Base-by-base conservation (phyloP, 108 stramenopile genomes). In the Schizochytrium sp. region DNA sequence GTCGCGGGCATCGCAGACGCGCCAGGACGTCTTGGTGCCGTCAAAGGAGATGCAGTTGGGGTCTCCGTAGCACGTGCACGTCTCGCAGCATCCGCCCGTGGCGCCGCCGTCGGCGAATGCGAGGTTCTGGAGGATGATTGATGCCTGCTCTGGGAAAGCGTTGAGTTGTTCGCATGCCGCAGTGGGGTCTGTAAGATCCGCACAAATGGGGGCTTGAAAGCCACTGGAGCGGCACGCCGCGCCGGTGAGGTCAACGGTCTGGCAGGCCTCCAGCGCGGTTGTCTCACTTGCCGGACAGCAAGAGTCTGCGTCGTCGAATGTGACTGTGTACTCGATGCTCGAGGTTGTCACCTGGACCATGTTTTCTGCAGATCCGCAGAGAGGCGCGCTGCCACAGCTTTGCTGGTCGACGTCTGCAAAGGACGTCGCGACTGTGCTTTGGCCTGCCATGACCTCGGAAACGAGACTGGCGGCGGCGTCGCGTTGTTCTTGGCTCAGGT, bases 11-110 rank as follows among this genome's bases (percentile, higher is more conserved):
- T 83, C 76, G 23, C 76, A 83, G 28, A 83, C 48, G 25, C 76
- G 45, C 76, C 76, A 83, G 19, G 76, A 83, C 43, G 76, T 53
- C 12, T 83, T 25, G 45, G 76, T 83, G 45, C 76, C 76, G 48
- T 83, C 51, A 45, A 83, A 83, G 45, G 76, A 83, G 48, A 83
- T 53, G 51, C 76, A 83, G 51, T 83, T 83, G 6, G 76, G 76
- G 28, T 83, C 76, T 6, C 76, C 76, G 51, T 83, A 83, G 76
- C 76, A 83, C 3, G 76, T 53, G 76, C 76, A 83, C 48, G 76
- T 83, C 12, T 53, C 48, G 51, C 76, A 83, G 51, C 76, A 83
- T 12, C 48, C 45, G 51, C 48, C 45, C 51, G 45, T 53, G 45
- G 51, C 76, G n/a, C 76, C 51, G n/a, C 51, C 76, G 16, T 83